These are phyloP conservation scores for Puccinia coronata DNA, from an alignment of 1,284 basidiomycete species.

Conservation along the genomic window DNA sequence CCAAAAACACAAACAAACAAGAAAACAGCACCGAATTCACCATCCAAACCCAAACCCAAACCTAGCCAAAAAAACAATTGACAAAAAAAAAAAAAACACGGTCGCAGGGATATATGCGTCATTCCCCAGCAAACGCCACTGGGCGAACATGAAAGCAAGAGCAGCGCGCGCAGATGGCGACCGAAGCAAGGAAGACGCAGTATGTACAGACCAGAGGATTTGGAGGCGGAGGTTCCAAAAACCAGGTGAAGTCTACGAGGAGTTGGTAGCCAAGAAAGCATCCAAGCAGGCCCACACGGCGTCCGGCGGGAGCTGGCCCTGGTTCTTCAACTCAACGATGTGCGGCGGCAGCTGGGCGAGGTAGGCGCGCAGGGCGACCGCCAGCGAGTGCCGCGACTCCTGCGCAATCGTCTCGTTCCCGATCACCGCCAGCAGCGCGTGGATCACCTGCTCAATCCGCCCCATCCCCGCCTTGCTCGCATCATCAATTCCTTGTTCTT, in stretches of 20 bases:
- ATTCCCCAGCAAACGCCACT: no score
- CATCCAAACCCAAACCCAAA: no score
- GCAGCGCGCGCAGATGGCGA: no score
- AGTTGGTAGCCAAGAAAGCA: background rate
- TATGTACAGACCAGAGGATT: no score
- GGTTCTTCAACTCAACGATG: background rate
- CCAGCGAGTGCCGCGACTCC: conserved; percentile 15
- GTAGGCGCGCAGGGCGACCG: conserved; percentile 9
- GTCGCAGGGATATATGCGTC: no score
- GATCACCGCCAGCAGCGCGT: conserved; percentile 1
- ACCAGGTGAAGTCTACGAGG: background rate
- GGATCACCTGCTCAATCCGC: conserved; percentile 27
- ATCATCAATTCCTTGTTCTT: background rate
- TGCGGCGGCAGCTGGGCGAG: background rate
- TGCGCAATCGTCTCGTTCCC: background rate
- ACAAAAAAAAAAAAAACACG: no score
- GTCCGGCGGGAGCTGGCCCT: background rate
- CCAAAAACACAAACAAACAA: no score
- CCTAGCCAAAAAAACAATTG: no score
- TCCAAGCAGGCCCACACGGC: conserved; percentile 8
- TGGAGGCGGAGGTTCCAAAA: no score
- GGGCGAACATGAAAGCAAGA: no score
- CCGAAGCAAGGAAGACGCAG: no score
- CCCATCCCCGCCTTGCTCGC: conserved; percentile 2
- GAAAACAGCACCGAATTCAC: no score